Base-by-base conservation (phyloP, 2,329 filamentous ascomycete genomes). In the Ophiostoma quercus region DNA sequence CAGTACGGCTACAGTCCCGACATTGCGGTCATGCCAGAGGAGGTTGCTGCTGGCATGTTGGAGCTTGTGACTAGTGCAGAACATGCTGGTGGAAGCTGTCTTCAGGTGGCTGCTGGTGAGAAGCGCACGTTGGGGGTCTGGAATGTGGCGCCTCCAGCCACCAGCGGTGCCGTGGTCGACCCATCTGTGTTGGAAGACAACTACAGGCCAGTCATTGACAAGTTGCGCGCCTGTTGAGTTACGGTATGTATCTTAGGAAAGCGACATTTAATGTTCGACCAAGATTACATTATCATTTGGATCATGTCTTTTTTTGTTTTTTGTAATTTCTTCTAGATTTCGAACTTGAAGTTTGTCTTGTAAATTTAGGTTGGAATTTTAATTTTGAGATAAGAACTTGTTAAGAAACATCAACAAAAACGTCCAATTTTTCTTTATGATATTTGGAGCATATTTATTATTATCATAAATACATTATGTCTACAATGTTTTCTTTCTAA, bases 201-300 rank as follows among this genome's bases (percentile, higher is more conserved):
- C 66, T 67, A 67, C 66, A 63, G 14, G 69, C 69, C 69, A 16
- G 69, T 70, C 37, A 54, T 70, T n/a, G 66, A 67, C 37, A 70
- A 70, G 57, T 29, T 70, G n/a, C 65, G 69, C 11, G 25, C 51
- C 11, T 25, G 5, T 25, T 57, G 8, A 25, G 11, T 54, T n/a
- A 1, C 9, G 19, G 34, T 34, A 34, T 34, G 34, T 5, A 29
- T 29, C 25, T 29, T 29, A 29, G 25, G 25, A 29, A 29, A 29
- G 25, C 34, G 34, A 34, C 34, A 34, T 5, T 3, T 3, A 34
- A 34, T 8, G 4, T 34, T 34, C 34, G 2, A 34, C 4, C 4
- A 8, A 34, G 34, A 34, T 34, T 54, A 9, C n/a, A 54, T 8
- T n/a, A 22, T n/a, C 11, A 14, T 57, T 57, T 29, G 4, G 8